These are phyloP conservation scores for Scheffersomyces titani DNA, from an alignment of 1,139 yeast species.

Conservation along the genomic window DNA sequence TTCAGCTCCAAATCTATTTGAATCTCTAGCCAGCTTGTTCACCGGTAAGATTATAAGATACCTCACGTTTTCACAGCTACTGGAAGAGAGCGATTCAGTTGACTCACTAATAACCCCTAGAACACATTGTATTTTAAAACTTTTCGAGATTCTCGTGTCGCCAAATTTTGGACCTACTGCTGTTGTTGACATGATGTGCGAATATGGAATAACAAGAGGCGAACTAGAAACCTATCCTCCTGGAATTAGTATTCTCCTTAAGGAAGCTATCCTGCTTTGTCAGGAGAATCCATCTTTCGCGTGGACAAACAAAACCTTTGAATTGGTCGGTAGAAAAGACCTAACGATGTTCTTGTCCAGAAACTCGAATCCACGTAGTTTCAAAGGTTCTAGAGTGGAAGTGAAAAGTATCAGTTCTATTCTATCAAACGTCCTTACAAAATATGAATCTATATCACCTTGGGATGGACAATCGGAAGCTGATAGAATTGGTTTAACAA, in stretches of 20 bases:
- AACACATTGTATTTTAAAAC: constrained; percentile 55
- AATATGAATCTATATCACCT: constrained; percentile 47
- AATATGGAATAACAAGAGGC: constrained; percentile 48
- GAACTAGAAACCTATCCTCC: constrained; percentile 73
- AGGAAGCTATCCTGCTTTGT: constrained; percentile 57
- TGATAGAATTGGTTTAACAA: constrained; percentile 65
- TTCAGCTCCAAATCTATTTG: constrained; percentile 57
- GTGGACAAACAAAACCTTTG: constrained; percentile 52
- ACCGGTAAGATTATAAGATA: constrained; percentile 49
- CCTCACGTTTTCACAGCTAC: constrained; percentile 67
- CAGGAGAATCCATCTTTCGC: constrained; percentile 57
- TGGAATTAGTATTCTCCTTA: constrained; percentile 68
- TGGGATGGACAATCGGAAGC: constrained; percentile 73
- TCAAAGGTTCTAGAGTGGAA: constrained; percentile 11
- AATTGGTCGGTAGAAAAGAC: constrained; percentile 69
- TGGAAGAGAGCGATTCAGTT: constrained; percentile 63
- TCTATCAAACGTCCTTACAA: constrained; percentile 46
- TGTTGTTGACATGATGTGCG: constrained; percentile 60
- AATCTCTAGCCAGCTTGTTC: constrained; percentile 56
- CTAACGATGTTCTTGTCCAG: constrained; percentile 36
- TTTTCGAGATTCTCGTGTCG: constrained; percentile 65
- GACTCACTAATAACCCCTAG: constrained; percentile 66
- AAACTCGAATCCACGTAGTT: constrained; percentile 9
- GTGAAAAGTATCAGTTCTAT: constrained; percentile 52
- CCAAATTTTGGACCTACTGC: constrained; percentile 52